Base-by-base conservation (phyloP, 2,329 filamentous ascomycete genomes). In the Verticillium dahliae region DNA sequence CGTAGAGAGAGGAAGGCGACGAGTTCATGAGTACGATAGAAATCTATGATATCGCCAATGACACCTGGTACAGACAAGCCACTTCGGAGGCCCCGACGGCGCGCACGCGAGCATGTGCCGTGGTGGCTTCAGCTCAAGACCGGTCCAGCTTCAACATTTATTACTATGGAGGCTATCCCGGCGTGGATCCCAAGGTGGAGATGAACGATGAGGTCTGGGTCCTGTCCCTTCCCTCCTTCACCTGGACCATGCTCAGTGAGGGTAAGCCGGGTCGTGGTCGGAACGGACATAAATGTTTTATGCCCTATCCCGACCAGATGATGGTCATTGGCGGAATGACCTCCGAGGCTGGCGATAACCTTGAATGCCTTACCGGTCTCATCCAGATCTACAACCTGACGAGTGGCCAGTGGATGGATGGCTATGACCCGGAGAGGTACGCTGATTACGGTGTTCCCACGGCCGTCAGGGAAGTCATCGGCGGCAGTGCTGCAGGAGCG, bases 91-190 rank as follows among this genome's bases (percentile, higher is more conserved):
- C 80, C 0, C 85, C 83, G 0, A 84, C 86, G 0, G 76, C 85
- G 76, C 72, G 83, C 74, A 70, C 90, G 75, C 72, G 89, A 80
- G 80, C 89, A 70, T 95, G 91, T 69, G 88, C 90, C 3, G 88
- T 92, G 0, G 85, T 91, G 1, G 90, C 85, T n/a, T 79, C 85
- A 0, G 87, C 90, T 13, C 79, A 85, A 55, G 90, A 92, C 69
- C 81, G 80, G 37, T 90, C 89, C 10, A 92, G 88, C 62, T 90
- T 89, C 73, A 92, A 93, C 70, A 87, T 96, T 58, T 93, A 94
- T 77, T 91, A 91, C 76, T 95, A 92, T 67, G 91, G 90, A n/a
- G 91, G 91, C 0, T 93, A 89, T 69, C 75, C 85, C 62, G 85
- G 84, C 0, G 65, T 86, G 7, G 62, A 81, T 61, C 31, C 62